Evolutionary conservation across 306 rosid genomes (phyloP), one percentile per base, ranked within the genome.

Genomic region (Elaeagnus macrophylla): DNA sequence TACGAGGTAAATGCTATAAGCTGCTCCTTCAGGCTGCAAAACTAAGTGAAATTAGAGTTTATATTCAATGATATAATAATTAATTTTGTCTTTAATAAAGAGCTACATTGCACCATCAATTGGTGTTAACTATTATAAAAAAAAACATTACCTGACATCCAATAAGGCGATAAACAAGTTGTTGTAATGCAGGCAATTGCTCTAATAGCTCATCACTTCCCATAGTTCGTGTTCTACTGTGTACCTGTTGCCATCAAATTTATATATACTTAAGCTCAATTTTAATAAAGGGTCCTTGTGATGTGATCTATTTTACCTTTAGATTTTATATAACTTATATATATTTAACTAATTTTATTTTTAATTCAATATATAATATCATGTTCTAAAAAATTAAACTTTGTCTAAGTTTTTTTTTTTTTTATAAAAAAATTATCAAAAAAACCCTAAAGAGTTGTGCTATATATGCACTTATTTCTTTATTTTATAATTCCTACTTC

Each of bases 1-100:
- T 66, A 93, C 48, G 43, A 93, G 99, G 72, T 84, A 77, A 75
- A 79, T 79, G 74, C 35, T 59, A 63, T 62, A 69, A 57, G 94
- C 96, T 45, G 69, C 66, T 69, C 99, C 95, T 77, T 87, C 96
- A 37, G 99, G 99, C 99, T 93, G 89, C 69, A 80, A 77, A 59
- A 73, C 50, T 32, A 47, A 40, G 67, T 18, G 55, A 72, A 64
- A 56, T 69, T 51, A 67, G 56, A 55, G 69, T 48, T 51, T 57
- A 60, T 18, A 35, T 14, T 12, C n/a, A 46, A 55, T 35, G 41
- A 55, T 25, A 60, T 67, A 5, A 43, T 51, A 57, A 20, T 39
- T 53, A 7, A 39, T 37, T 14, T 49, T 25, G 13, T 39, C 51
- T 61, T 40, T 44, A 20, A 12, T 39, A 37, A 36, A 37, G 45